Percentiles rank a stretch among this genome's conserved stretches.
phyloP scores from a whole-genome alignment of 768 basidiomycete genomes.

The Arthromyces matolae region DNA sequence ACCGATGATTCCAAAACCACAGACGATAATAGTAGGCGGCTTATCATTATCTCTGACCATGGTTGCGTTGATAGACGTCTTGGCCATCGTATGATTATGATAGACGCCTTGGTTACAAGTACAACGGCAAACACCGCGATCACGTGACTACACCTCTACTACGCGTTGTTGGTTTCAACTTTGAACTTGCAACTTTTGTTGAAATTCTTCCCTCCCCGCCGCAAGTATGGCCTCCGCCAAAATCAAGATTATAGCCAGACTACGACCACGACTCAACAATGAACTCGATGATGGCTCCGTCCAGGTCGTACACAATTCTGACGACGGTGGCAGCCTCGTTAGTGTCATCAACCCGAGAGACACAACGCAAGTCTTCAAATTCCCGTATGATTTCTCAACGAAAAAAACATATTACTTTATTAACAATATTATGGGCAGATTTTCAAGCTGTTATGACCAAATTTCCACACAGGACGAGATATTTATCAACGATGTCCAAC shows the following conservation, averaged over 20 bases:
- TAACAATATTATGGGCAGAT: conserved; percentile 68
- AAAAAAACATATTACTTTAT: too few relatives aligned
- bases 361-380: conserved; percentile 67
- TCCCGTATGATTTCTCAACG: conserved; percentile 56
- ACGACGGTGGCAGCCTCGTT: conserved; percentile 46
- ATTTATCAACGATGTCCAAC: conserved; percentile 70
- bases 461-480: conserved; percentile 72
- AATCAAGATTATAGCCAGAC: conserved; percentile 69
- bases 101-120: too few relatives aligned
- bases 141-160: not conserved
- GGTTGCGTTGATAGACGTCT: too few relatives aligned
- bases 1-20: conserved; percentile 14
- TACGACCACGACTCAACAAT: conserved; percentile 59
- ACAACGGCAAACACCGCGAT: not conserved
- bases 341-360: conserved; percentile 71
- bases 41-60: too few relatives aligned
- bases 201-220: conserved; percentile 3
- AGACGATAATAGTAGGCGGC: conserved; percentile 11
- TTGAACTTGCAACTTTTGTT: not conserved
- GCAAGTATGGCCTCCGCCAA: conserved; percentile 38
- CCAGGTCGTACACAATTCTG: conserved; percentile 42
- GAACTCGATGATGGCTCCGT: conserved; percentile 64
- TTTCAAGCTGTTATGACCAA: conserved; percentile 75
- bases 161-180: not conserved
- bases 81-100: too few relatives aligned